Evolutionary conservation across 192 early-diverging fungal species (phyloP).

Genomic region (Linnemannia schmuckeri): DNA sequence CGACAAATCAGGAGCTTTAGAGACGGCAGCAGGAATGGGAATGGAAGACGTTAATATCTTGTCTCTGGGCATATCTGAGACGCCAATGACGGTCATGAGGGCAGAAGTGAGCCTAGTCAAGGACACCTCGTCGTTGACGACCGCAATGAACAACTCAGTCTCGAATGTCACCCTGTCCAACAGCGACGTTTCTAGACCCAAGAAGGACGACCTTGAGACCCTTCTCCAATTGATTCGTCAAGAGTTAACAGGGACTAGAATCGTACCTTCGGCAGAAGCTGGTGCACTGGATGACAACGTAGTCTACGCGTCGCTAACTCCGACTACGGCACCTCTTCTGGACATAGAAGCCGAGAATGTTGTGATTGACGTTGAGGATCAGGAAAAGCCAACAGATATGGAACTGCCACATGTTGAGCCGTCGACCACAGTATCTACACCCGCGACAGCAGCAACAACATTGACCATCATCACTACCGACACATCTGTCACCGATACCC

Average conservation of each 20-base stretch:
- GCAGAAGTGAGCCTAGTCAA: neutral
- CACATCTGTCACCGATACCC: neutral
- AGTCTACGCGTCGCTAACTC: neutral
- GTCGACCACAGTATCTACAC: neutral
- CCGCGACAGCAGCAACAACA: neutral
- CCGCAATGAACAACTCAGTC: neutral
- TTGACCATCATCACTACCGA: neutral
- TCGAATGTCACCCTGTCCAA: neutral
- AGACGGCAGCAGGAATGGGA: neutral
- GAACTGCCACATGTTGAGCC: neutral
- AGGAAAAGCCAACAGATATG: neutral
- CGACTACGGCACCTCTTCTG: neutral
- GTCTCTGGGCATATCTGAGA: conserved; percentile 25
- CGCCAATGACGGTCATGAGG: conserved; percentile 9
- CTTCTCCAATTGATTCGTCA: conserved; percentile 23
- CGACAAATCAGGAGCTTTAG: neutral
- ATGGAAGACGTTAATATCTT: conserved; percentile 13
- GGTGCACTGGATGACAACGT: neutral
- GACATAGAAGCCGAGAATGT: neutral
- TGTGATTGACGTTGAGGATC: too few relatives aligned
- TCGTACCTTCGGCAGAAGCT: neutral
- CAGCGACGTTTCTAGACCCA: neutral
- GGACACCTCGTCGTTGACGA: neutral
- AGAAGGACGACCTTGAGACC: conserved; percentile 5
- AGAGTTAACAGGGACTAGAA: neutral